These are phyloP conservation scores for Calonectria pseudoturangicola DNA, from an alignment of 2,329 filamentous ascomycete species.

Conservation along the genomic window DNA sequence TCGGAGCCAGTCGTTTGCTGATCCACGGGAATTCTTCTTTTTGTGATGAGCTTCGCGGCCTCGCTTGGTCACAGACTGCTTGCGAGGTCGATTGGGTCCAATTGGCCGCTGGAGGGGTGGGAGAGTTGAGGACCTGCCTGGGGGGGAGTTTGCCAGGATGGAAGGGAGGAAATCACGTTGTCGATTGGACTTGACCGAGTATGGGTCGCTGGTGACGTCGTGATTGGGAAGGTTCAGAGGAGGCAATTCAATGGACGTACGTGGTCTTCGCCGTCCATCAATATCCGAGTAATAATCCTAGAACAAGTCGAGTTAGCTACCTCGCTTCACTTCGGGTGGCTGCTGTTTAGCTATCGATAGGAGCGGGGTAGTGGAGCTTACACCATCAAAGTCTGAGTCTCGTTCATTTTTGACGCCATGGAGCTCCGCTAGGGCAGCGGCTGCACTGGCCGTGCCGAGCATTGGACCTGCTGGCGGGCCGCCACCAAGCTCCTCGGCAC, in stretches of 20 bases:
- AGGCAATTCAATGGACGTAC: slow-evolving; percentile 83
- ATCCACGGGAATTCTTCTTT: slow-evolving; percentile 82
- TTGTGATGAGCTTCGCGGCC: slow-evolving; percentile 86
- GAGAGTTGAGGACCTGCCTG: slow-evolving; percentile 90
- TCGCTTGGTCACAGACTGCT: slow-evolving; percentile 89
- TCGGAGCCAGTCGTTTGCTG: slow-evolving; percentile 80
- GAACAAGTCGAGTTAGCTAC: slow-evolving; percentile 43
- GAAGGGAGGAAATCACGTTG: slow-evolving; percentile 88
- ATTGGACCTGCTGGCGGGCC: slow-evolving; percentile 56
- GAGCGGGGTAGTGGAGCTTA: slow-evolving; percentile 67
- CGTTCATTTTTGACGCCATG: slow-evolving; percentile 83
- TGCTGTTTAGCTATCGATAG: slow-evolving; percentile 52
- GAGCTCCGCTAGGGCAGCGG: slow-evolving; percentile 90
- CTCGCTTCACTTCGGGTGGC: slow-evolving; percentile 35
- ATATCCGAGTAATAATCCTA: slow-evolving; percentile 83
- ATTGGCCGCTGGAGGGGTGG: slow-evolving; percentile 86
- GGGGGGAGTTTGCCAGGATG: slow-evolving; percentile 86
- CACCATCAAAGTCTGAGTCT: slow-evolving; percentile 86
- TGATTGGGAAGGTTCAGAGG: slow-evolving; percentile 76
- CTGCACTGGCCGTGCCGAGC: slow-evolving; percentile 81
- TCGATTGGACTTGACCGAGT: slow-evolving; percentile 76
- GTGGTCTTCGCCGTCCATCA: slow-evolving; percentile 77
- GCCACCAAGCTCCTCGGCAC: slow-evolving; percentile 79
- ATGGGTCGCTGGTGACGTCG: slow-evolving; percentile 84
- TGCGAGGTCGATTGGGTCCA: slow-evolving; percentile 83